Evolutionary conservation across 2,329 filamentous ascomycete genomes (phyloP).

Genomic region (Xylariaceae sp.): DNA sequence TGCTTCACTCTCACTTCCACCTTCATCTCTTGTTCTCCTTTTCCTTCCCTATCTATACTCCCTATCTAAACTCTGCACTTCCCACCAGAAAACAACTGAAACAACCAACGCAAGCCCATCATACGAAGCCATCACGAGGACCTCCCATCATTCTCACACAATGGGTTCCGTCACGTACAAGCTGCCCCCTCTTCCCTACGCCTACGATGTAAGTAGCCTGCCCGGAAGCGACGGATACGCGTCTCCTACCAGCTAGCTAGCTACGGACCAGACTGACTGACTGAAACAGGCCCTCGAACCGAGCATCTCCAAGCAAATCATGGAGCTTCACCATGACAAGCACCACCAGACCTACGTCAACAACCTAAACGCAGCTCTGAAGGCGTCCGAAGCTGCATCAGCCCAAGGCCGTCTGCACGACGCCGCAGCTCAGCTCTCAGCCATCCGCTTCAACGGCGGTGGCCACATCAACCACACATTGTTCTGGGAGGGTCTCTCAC

Average conservation of each 20-base stretch:
- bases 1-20: neutral
- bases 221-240: no score
- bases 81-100: neutral
- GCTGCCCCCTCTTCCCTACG: slow-evolving; percentile 62
- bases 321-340: slow-evolving; percentile 75
- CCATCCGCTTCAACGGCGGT: slow-evolving; percentile 82
- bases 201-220: slow-evolving; percentile 56
- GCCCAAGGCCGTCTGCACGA: slow-evolving; percentile 52
- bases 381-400: slow-evolving; percentile 53
- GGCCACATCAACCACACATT: slow-evolving; percentile 91
- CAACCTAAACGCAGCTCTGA: slow-evolving; percentile 64
- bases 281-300: slow-evolving; percentile 60
- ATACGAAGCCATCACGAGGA: neutral
- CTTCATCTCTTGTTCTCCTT: neutral
- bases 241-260: no score
- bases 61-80: neutral
- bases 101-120: no score
- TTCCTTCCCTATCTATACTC: neutral
- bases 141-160: neutral
- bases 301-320: slow-evolving; percentile 70
- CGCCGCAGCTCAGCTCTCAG: slow-evolving; percentile 58
- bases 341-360: slow-evolving; percentile 76
- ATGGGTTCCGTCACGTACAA: slow-evolving; percentile 48
- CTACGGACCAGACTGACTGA: neutral
- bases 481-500: slow-evolving; percentile 82